Base-by-base conservation (phyloP, 2,329 filamentous ascomycete species). In the Epichloe coenophiala region DNA sequence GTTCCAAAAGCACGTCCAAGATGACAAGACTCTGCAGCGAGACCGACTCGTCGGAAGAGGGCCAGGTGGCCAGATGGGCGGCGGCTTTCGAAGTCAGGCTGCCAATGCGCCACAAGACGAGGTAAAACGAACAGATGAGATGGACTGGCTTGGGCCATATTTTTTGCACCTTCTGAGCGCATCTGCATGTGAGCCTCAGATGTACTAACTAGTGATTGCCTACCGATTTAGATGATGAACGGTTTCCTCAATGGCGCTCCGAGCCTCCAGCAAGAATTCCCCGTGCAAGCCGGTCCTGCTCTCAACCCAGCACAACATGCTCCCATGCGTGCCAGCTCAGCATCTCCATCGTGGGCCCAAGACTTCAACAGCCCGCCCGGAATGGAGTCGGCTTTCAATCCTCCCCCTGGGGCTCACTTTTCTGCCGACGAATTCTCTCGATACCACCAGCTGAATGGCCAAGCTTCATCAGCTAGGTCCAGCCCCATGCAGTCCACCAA, bases 1-100 rank as follows among this genome's bases (percentile, higher is more conserved):
- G 74, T 95, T 98, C 68, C 88, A 90, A 57, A 98, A 98, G 70
- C 90, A 96, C 68, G 88, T 93, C 51, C 87, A 94, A 64, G 88
- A 95, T 76, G 93, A 98, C 73, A 95, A 90, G 71, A 93, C 87
- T 52, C 74, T 97, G 52, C 93, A 97, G 71, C 79, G 90, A 61
- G 93, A 98, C 68, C 81, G 93, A 53, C 75, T 97, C 54, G 83
- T 87, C 53, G 88, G 87, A 55, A 75, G 84, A 57, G 83, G 81
- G 0, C 84, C 86, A 0, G 81, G 78, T 42, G 83, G 78, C 7
- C 73, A 84, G 61, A 76, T 86, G 61, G 84, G 86, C 64, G 80
- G 86, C 60, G 80, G 86, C 60, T 90, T 95, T 73, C 79, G 88
- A 56, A 90, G 80, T 64, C 77, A 78, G 58, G 77, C 76, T 51